A percentile compares a stretch with the other conserved stretches of the same genome.
These are phyloP conservation scores for Ogataea philodendri DNA, from an alignment of 805 yeast genomes.

Conservation along the genomic window DNA sequence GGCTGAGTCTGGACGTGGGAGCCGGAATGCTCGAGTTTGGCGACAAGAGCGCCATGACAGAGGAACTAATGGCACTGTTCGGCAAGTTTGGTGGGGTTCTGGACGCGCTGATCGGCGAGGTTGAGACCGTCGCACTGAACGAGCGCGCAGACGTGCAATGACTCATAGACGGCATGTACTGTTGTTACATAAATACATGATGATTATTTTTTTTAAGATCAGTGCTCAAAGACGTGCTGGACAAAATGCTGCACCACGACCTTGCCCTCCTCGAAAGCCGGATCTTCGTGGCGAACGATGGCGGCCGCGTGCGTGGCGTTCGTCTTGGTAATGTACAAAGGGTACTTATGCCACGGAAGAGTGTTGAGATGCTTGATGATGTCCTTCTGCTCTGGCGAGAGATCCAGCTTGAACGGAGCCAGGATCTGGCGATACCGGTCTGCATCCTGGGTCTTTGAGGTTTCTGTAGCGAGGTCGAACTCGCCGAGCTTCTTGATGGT, in stretches of 20 bases:
- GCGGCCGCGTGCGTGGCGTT: constrained; percentile 79
- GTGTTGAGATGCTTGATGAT: constrained; percentile 58
- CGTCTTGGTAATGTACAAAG: constrained; percentile 65
- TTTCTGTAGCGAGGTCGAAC: constrained; percentile 21
- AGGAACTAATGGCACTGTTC: constrained; percentile 26
- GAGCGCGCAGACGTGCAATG: too few species aligned
- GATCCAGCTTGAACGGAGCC: constrained; percentile 34
- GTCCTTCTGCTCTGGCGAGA: constrained; percentile 43
- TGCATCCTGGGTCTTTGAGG: constrained; percentile 4
- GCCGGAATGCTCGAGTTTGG: constrained; percentile 5
- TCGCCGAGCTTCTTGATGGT: constrained; percentile 31
- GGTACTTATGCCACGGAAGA: constrained; percentile 66
- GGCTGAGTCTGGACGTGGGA: constrained; percentile 4
- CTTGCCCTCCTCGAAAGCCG: constrained; percentile 66
- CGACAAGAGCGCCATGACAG: constrained; percentile 12
- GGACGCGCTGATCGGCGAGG: constrained; percentile 33
- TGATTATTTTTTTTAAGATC: neutral
- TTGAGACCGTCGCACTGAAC: constrained; percentile 3
- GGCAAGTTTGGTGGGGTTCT: constrained; percentile 27
- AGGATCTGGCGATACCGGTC: constrained; percentile 16
- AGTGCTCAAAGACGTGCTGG: constrained; percentile 37
- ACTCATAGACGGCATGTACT: too few species aligned
- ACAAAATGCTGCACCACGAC: constrained; percentile 65
- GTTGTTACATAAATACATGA: neutral
- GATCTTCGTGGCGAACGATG: constrained; percentile 59